Evolutionary conservation across 768 basidiomycete genomes (phyloP), one percentile per base, ranked within the genome.

Genomic region (Rhizopogon vinicolor): DNA sequence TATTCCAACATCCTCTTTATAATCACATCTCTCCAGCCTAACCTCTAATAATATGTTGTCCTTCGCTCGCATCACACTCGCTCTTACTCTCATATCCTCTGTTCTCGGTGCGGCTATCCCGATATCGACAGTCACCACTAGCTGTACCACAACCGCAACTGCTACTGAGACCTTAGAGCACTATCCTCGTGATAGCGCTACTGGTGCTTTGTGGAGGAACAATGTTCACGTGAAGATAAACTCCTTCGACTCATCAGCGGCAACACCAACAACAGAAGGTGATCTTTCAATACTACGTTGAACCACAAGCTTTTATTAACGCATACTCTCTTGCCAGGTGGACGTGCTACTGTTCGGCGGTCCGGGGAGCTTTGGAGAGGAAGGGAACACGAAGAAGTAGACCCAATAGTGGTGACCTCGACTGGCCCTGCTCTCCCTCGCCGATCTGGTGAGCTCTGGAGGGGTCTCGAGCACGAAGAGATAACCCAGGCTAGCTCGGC

Each of bases 21-120:
- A 22, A 49, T 35, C 35, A 35, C 33, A 35, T 19, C 12, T 5
- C 46, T 33, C 33, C 19, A 22, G 2, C 33, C 33, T 16, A 18
- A 49, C 35, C 19, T 25, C 2, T 7, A 49, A 16, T 16, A 37
- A 9, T 2, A 49, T 49, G 48, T 37, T 37, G 14, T 9, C 48
- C 10, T 37, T 37, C 9, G 8, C 19, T 16, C 35, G 48, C 48
- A 37, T 49, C 35, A 39, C 48, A 16, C 7, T 49, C 5, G 35
- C 48, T 49, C 48, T 49, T 35, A 45, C 41, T 22, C 29, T 62
- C 14, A 48, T 52, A 51, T 62, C 60, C 9, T 40, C 56, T 50
- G 52, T 56, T n/a, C 44, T 66, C 39, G 54, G 60, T 49, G 64
- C 49, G 25, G 44, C 56, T 2, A 31, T 64, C 16, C 53, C 65